These are phyloP conservation scores for Scutellaria barbata DNA, from an alignment of 257 asterid species.

Conservation along the genomic window DNA sequence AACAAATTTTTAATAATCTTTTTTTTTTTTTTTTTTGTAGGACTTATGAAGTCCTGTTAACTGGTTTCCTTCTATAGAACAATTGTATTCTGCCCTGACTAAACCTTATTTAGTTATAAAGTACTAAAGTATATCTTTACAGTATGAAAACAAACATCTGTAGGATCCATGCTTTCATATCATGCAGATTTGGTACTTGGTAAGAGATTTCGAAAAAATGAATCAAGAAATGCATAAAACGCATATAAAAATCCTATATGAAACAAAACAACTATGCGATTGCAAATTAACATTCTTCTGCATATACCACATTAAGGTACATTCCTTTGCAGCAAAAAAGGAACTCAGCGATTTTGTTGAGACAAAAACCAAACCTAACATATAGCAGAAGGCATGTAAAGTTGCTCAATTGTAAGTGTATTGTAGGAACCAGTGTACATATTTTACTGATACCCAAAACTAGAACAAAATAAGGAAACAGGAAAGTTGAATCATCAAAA, in stretches of 20 bases:
- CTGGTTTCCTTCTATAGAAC: not conserved
- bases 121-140: not conserved
- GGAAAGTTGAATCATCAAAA: not conserved
- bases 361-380: constrained; percentile 6
- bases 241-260: not conserved
- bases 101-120: not conserved
- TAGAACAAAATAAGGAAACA: not conserved
- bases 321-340: constrained; percentile 15
- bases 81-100: not conserved
- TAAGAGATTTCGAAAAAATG: not conserved
- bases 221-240: not conserved
- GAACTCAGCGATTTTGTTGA: constrained; percentile 7
- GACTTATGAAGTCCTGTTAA: not conserved
- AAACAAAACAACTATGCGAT: not conserved
- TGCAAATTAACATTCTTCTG: not conserved
- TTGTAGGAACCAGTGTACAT: not conserved
- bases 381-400: constrained; percentile 1
- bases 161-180: not conserved
- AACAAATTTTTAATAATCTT: not conserved
- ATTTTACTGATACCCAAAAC: constrained; percentile 16
- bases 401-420: not conserved
- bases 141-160: not conserved
- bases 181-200: not conserved
- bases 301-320: not conserved
- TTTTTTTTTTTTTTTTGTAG: no score